Conservation (phyloP, 345 rosid genomes). For the Camelina laxa region DNA sequence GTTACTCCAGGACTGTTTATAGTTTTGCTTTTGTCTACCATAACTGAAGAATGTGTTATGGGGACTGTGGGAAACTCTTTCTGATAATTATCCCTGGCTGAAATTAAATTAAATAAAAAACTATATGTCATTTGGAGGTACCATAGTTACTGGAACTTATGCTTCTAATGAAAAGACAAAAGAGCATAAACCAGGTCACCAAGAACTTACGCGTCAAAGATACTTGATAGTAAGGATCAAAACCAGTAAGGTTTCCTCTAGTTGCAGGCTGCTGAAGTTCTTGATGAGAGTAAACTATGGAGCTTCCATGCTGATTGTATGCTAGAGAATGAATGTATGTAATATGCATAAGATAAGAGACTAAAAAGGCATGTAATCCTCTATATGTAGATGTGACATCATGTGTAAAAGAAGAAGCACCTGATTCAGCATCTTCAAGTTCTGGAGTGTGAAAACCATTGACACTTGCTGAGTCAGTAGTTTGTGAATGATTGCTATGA, state of each 20-base stretch:
- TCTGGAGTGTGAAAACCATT: slow-evolving; percentile 70
- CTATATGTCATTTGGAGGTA: slow-evolving; percentile 13
- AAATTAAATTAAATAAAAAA: slow-evolving; percentile 22
- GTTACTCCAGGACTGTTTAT: slow-evolving; percentile 48
- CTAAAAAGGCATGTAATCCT: slow-evolving; percentile 14
- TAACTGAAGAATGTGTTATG: slow-evolving; percentile 43
- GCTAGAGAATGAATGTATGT: slow-evolving; percentile 52
- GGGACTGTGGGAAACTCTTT: slow-evolving; percentile 51
- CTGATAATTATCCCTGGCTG: slow-evolving; percentile 57
- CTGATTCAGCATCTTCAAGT: slow-evolving; percentile 89
- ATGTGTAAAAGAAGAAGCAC: slow-evolving; percentile 44
- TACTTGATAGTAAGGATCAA: slow-evolving; percentile 51
- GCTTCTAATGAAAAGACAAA: slow-evolving; percentile 15
- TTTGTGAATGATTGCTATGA: slow-evolving; percentile 56
- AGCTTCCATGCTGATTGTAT: slow-evolving; percentile 65
- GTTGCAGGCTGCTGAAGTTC: slow-evolving; percentile 50
- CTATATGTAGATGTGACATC: slow-evolving; percentile 16
- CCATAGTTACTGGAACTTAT: slow-evolving; percentile 18
- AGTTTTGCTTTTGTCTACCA: slow-evolving; percentile 48
- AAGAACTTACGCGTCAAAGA: slow-evolving; percentile 56
- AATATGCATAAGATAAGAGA: slow-evolving; percentile 36
- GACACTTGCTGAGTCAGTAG: slow-evolving; percentile 67
- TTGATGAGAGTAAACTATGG: slow-evolving; percentile 56
- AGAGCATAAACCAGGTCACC: slow-evolving; percentile 26
- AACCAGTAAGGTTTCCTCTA: slow-evolving; percentile 52